Evolutionary conservation across 371 early-diverging fungal genomes (phyloP).

Genomic region (Lichtheimia corymbifera): DNA sequence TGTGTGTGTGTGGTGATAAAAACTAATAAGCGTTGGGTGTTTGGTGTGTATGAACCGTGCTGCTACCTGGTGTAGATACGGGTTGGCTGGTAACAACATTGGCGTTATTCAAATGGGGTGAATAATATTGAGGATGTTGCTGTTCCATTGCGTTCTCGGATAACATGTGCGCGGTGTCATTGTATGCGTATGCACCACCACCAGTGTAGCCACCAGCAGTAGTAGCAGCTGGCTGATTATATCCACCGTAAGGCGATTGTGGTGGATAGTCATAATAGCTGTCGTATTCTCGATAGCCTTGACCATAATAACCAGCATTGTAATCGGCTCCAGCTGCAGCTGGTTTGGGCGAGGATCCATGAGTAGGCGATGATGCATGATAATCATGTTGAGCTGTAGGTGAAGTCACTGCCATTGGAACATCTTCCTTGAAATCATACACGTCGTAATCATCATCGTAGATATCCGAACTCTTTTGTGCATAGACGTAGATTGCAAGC

Average conservation of each 20-base stretch:
- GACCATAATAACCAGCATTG: too few species aligned
- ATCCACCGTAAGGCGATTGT: constrained; percentile 21
- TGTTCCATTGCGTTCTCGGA: constrained; percentile 8
- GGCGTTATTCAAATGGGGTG: constrained; percentile 10
- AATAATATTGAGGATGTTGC: constrained; percentile 13
- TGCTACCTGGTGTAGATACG: not conserved
- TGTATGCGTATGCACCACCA: constrained; percentile 8
- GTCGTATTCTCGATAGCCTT: constrained; percentile 14
- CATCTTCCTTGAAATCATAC: constrained; percentile 26
- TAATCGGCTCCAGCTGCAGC: too few species aligned
- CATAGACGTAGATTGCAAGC: constrained; percentile 16
- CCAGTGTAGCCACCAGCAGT: constrained; percentile 8
- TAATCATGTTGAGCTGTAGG: constrained; percentile 1
- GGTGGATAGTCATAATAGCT: constrained; percentile 22
- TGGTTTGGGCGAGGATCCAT: not conserved
- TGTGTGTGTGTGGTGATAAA: not conserved
- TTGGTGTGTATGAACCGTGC: constrained; percentile 3
- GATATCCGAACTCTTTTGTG: constrained; percentile 24
- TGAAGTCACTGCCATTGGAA: constrained; percentile 28
- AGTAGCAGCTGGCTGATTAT: constrained; percentile 13
- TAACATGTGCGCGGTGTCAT: constrained; percentile 21
- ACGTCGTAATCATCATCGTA: constrained; percentile 28
- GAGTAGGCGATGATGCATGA: constrained; percentile 15
- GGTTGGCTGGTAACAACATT: not conserved
- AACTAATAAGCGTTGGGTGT: not conserved